Evolutionary conservation across 1,139 yeast species (phyloP).

Genomic region (Insectozyma bohioensis): DNA sequence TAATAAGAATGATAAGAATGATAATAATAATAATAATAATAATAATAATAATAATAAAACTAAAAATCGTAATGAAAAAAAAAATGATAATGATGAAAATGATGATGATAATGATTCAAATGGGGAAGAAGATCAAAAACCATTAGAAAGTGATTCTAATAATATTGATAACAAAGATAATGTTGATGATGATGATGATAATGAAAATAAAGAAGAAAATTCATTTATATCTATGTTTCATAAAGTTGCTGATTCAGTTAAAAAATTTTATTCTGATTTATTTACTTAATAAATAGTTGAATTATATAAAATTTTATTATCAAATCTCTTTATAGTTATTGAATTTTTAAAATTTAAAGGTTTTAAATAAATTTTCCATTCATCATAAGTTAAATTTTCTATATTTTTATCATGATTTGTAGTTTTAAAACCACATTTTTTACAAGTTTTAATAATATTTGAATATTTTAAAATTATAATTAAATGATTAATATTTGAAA

Average conservation of each 20-base stretch:
- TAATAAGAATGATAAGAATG: no score
- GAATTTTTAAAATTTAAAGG: slow-evolving; percentile 20
- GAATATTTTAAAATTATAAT: slow-evolving; percentile 25
- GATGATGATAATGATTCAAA: slow-evolving; percentile 6
- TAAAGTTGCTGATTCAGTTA: slow-evolving; percentile 14
- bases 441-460: slow-evolving; percentile 27
- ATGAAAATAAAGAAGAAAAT: slow-evolving; percentile 2
- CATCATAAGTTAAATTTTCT: slow-evolving; percentile 20
- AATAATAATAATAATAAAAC: no score
- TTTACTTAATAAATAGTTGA: slow-evolving; percentile 9
- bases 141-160: slow-evolving; percentile 2
- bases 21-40: no score
- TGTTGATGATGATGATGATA: slow-evolving; percentile 7
- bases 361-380: slow-evolving; percentile 31
- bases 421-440: slow-evolving; percentile 35
- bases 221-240: slow-evolving; percentile 10
- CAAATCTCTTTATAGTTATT: slow-evolving; percentile 21
- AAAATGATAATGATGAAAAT: slow-evolving; percentile 7
- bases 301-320: slow-evolving; percentile 13
- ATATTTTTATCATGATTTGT: slow-evolving; percentile 14
- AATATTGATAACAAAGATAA: slow-evolving; percentile 5
- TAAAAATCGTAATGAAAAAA: no score
- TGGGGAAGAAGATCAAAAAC: slow-evolving; percentile 2
- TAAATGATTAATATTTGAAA: slow-evolving; percentile 27
- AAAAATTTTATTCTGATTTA: slow-evolving; percentile 11